Percentiles rank a stretch among this genome's conserved stretches.
These are phyloP conservation scores for Alternaria viburni DNA, from an alignment of 2,329 filamentous ascomycete genomes.

Conservation along the genomic window DNA sequence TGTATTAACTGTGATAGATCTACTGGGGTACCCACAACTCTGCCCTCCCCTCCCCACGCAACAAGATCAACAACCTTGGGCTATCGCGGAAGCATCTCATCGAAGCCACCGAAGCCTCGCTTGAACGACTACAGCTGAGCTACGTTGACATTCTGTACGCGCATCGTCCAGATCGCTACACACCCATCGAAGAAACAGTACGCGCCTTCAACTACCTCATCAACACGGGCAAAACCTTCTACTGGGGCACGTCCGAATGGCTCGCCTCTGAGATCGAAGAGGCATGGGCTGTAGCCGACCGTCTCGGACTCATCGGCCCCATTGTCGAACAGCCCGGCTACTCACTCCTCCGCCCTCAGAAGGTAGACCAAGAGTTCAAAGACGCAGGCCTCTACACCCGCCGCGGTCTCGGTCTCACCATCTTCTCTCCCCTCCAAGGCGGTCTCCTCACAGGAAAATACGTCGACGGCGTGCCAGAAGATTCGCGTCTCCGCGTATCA, in stretches of 20 bases:
- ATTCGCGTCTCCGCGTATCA: constrained; percentile 62
- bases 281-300: constrained; percentile 64
- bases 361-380: constrained; percentile 65
- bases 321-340: constrained; percentile 63
- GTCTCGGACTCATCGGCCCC: constrained; percentile 64
- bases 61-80: constrained; percentile 70
- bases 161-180: constrained; percentile 70
- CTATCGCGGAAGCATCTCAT: constrained; percentile 73
- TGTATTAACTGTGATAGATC: constrained; percentile 52
- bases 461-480: constrained; percentile 65
- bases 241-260: constrained; percentile 70
- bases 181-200: constrained; percentile 74
- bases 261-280: constrained; percentile 64
- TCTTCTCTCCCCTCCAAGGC: constrained; percentile 62
- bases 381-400: constrained; percentile 60
- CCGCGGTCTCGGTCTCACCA: constrained; percentile 61
- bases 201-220: constrained; percentile 75
- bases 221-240: constrained; percentile 69
- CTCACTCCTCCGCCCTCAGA: constrained; percentile 63
- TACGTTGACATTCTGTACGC: constrained; percentile 74
- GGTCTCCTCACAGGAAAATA: constrained; percentile 68
- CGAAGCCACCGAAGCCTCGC: constrained; percentile 66
- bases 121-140: constrained; percentile 63
- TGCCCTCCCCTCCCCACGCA: constrained; percentile 51
- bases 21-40: constrained; percentile 68